A percentile compares a stretch with the other conserved stretches of the same genome.
Evolutionary conservation across 2,329 filamentous ascomycete species (phyloP).

Genomic region (Kalmusia sp.): DNA sequence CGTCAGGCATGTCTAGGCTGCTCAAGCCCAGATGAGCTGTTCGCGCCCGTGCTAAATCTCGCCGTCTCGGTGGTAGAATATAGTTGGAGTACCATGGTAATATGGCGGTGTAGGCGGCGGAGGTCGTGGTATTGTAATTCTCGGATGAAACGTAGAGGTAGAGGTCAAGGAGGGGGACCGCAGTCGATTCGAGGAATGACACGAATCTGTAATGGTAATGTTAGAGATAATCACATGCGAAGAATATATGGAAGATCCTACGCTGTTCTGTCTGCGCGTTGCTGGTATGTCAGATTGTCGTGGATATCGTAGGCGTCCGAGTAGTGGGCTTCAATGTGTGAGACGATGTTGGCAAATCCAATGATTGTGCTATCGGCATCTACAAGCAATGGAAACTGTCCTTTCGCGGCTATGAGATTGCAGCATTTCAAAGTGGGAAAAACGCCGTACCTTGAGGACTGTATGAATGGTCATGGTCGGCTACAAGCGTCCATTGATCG

Average conservation of each 20-base stretch:
- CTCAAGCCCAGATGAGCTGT: slow-evolving; percentile 62
- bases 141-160: slow-evolving; percentile 88
- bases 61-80: slow-evolving; percentile 77
- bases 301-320: slow-evolving; percentile 37
- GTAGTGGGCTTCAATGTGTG: slow-evolving; percentile 56
- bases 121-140: slow-evolving; percentile 81
- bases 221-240: not conserved
- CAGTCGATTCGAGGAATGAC: slow-evolving; percentile 76
- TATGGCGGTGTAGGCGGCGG: slow-evolving; percentile 79
- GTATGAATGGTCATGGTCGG: slow-evolving; percentile 67
- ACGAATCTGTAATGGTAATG: slow-evolving; percentile 47
- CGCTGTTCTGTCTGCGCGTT: slow-evolving; percentile 52
- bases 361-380: slow-evolving; percentile 62
- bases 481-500: slow-evolving; percentile 52
- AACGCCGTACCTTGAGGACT: slow-evolving; percentile 64
- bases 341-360: slow-evolving; percentile 68
- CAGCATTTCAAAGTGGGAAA: too few relatives aligned
- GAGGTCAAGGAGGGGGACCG: slow-evolving; percentile 81
- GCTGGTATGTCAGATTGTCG: slow-evolving; percentile 32
- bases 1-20: slow-evolving; percentile 53
- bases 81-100: slow-evolving; percentile 90
- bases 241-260: slow-evolving; percentile 20
- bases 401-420: too few relatives aligned
- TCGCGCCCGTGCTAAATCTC: slow-evolving; percentile 71
- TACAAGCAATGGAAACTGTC: slow-evolving; percentile 64